phyloP scores from a whole-genome alignment of 306 rosid genomes.

The Trichosanthes truncata region DNA sequence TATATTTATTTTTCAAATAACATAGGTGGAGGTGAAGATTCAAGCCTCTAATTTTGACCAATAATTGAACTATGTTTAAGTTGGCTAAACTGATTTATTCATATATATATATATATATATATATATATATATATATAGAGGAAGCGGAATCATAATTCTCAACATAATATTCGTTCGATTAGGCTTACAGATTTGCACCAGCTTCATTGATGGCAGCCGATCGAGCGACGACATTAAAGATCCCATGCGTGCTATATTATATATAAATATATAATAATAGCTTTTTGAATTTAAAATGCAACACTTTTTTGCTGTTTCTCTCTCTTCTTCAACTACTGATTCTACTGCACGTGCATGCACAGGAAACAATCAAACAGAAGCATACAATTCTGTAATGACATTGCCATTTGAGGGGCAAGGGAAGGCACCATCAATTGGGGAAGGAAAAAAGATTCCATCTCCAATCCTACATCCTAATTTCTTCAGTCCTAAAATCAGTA shows the following conservation, averaged over 20 bases:
- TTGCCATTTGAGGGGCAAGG: background rate
- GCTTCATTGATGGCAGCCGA: conserved; percentile 5
- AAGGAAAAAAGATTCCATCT: conserved; percentile 1
- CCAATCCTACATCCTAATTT: background rate
- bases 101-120: too few relatives aligned
- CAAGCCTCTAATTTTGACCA: too few relatives aligned
- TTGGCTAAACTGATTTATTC: too few relatives aligned
- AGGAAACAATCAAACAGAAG: background rate
- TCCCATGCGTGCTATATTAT: background rate
- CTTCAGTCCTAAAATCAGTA: background rate
- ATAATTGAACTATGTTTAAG: too few relatives aligned
- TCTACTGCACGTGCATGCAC: background rate
- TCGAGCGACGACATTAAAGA: background rate
- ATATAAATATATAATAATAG: background rate
- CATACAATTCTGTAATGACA: conserved; percentile 5
- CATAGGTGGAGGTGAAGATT: too few relatives aligned
- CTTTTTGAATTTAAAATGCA: background rate
- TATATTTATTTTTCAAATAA: too few relatives aligned
- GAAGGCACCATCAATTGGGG: background rate
- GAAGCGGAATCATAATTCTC: background rate
- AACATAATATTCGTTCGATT: background rate
- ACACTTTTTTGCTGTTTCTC: background rate
- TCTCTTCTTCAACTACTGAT: background rate
- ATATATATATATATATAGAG: too few relatives aligned
- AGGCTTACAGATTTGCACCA: background rate